These are phyloP conservation scores for Persicaria tinctoria DNA, from an alignment of 148 eudicot genomes.

Conservation along the genomic window DNA sequence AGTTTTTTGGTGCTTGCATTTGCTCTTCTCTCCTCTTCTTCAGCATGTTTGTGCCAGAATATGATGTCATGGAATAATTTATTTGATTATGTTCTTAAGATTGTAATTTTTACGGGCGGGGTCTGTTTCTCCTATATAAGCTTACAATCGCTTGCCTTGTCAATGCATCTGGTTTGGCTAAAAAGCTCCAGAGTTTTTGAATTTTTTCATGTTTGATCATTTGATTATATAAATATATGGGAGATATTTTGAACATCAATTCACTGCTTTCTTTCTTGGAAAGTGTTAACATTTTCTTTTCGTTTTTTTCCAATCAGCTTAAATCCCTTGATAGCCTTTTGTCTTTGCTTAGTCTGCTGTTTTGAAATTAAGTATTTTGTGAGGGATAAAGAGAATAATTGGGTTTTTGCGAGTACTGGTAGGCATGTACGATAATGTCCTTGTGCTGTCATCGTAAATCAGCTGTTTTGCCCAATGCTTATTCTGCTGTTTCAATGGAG, in stretches of 20 bases:
- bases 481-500: not conserved
- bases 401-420: not conserved
- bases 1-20: constrained; percentile 35
- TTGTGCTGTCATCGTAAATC: not conserved
- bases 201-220: not conserved
- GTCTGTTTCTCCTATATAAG: not conserved
- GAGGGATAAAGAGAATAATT: not conserved
- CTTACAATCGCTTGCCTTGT: constrained; percentile 3
- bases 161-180: not conserved
- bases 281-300: not conserved
- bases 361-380: not conserved
- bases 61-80: not conserved
- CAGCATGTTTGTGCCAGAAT: not conserved
- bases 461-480: not conserved
- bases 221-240: not conserved
- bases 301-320: not conserved
- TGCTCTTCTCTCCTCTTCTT: constrained; percentile 19
- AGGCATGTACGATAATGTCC: not conserved
- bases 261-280: not conserved
- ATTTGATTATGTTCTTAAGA: not conserved
- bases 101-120: not conserved
- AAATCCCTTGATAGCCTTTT: not conserved
- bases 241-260: not conserved
- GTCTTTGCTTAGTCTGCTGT: not conserved
- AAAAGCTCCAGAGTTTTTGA: not conserved